Percentiles rank a stretch among this genome's conserved stretches.
Conservation (phyloP, 1,284 basidiomycete species). For the Mycena sp. region DNA sequence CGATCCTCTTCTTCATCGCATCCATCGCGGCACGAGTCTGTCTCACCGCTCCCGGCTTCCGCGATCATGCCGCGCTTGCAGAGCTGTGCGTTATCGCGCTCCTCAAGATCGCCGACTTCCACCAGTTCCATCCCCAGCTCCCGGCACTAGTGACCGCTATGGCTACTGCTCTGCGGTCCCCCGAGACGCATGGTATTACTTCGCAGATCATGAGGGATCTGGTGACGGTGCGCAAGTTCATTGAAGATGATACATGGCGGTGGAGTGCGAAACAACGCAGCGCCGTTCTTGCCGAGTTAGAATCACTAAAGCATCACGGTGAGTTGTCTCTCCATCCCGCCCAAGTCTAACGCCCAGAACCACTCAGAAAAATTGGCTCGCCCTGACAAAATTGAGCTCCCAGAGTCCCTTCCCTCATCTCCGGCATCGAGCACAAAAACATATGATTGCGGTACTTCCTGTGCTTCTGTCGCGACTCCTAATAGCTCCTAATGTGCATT, state of each 20-base stretch:
- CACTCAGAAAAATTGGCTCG: no score
- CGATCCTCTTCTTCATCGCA: conserved; percentile 31
- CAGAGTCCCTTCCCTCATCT: no score
- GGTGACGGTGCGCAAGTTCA: conserved; percentile 14
- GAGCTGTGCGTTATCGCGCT: conserved; percentile 27
- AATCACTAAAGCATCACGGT: conserved; percentile 1
- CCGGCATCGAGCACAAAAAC: no score
- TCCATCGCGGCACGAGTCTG: conserved; percentile 16
- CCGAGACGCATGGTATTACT: not conserved
- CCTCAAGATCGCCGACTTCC: conserved; percentile 29
- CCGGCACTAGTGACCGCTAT: conserved; percentile 21
- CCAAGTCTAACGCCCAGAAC: no score
- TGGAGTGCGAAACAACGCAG: conserved; percentile 30
- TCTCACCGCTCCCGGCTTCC: conserved; percentile 5
- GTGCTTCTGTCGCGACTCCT: no score
- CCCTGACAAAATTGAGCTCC: no score
- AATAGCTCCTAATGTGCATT: no score
- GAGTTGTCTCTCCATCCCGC: not conserved
- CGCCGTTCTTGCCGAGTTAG: conserved; percentile 17
- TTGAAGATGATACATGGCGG: conserved; percentile 30
- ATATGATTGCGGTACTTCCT: no score
- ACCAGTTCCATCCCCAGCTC: conserved; percentile 34
- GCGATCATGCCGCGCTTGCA: conserved; percentile 16
- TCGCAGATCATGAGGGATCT: conserved; percentile 7
- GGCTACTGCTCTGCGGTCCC: not conserved